Conservation (phyloP, 2,329 filamentous ascomycete species). For the Hypomyces rosellus region DNA sequence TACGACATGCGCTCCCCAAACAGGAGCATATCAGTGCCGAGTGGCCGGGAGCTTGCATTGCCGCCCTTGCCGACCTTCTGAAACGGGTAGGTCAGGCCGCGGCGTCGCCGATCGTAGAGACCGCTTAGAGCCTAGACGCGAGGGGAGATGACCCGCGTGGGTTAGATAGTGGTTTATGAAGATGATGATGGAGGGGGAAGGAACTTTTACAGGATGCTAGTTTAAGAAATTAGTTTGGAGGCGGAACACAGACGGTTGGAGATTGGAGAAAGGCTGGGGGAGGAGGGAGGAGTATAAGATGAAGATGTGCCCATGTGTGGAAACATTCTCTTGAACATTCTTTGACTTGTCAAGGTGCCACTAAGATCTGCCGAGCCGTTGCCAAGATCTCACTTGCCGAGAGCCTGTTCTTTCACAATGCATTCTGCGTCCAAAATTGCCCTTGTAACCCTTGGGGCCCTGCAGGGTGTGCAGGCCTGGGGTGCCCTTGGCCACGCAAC, state of each 20-base stretch:
- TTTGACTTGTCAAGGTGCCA: background rate
- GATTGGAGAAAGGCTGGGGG: too few relatives aligned
- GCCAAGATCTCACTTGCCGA: background rate
- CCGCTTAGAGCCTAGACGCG: background rate
- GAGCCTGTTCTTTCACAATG: slow-evolving; percentile 1
- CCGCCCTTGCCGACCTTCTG: slow-evolving; percentile 16
- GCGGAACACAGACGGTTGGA: too few relatives aligned
- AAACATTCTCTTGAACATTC: background rate
- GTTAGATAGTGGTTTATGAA: background rate
- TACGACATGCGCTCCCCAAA: slow-evolving; percentile 5
- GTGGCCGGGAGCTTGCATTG: slow-evolving; percentile 11
- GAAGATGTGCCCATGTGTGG: too few relatives aligned
- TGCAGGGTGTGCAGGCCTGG: slow-evolving; percentile 28
- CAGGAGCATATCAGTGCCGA: slow-evolving; percentile 11
- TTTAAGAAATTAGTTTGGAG: too few relatives aligned
- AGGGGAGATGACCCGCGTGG: background rate
- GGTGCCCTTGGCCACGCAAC: slow-evolving; percentile 44
- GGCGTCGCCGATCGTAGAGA: slow-evolving; percentile 1
- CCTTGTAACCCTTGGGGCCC: slow-evolving; percentile 11
- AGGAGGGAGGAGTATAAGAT: background rate
- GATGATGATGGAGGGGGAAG: background rate
- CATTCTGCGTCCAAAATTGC: slow-evolving; percentile 9
- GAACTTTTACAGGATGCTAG: too few relatives aligned
- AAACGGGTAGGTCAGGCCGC: slow-evolving; percentile 13
- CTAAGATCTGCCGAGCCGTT: background rate